Evolutionary conservation across 2,329 filamentous ascomycete genomes (phyloP), one percentile per base, ranked within the genome.

Genomic region (Trichoderma citrinoviride): DNA sequence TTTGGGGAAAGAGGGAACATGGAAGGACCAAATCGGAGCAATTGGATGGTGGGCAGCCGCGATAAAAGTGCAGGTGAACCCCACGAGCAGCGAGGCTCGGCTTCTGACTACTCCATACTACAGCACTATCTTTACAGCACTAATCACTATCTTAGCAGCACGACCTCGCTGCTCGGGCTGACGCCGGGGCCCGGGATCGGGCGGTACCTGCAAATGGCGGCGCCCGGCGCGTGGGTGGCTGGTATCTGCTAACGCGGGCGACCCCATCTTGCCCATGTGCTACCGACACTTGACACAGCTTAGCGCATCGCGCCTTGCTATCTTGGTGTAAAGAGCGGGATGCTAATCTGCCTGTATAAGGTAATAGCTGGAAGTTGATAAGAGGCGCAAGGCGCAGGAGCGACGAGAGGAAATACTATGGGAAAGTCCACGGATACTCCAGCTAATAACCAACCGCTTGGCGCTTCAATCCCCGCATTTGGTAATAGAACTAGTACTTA

Each of bases 71-170:
- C 7, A 12, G 21, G 15, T 40, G 29, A 41, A 49, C 57, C 57
- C 57, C 57, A 61, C 44, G 57, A 41, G 47, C 37, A 43, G 53
- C 57, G 37, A 61, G 57, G 57, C 57, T 61, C 57, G 57, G 57
- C 57, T 41, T 46, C 27, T 25, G 25, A 5, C 33, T 37, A 14
- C 23, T 1, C 46, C 25, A 19, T n/a, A 25, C 8, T 19, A 3
- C 5, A 33, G 14, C 33, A 14, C 46, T 49, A 44, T 19, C 41
- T 44, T 54, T 23, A 33, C 12, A 54, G 52, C 19, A 25, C 19
- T n/a, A n/a, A n/a, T n/a, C 33, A 14, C 46, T 49, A 44, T 19
- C 41, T 44, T 54, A 40, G 52, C 12, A 54, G 52, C 19, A 25
- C 19, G 14, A 25, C 37, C 55, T 57, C 37, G 53, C 23, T 57